Evolutionary conservation across 306 rosid genomes (phyloP), one percentile per base, ranked within the genome.

Genomic region (Rubus parviflorus): DNA sequence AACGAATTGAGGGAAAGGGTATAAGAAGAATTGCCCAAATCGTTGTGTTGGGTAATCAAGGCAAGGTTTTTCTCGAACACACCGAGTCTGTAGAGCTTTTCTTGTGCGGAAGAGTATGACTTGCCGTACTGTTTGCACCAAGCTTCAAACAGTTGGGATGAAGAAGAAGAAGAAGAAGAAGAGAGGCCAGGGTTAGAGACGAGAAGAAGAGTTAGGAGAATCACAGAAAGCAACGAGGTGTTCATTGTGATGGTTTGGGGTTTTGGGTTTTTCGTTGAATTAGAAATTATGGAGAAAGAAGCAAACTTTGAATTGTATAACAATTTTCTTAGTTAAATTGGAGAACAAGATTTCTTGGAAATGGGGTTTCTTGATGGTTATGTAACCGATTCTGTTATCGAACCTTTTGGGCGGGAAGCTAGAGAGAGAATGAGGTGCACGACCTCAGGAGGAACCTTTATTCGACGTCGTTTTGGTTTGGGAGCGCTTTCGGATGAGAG

Each of bases 1-100:
- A 87, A 90, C 64, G 90, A 86, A 83, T 93, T 93, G 68, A 93
- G 89, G 49, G 94, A 90, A 38, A 91, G 96, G 45, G 88, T 81
- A 62, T 80, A 90, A 74, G 80, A 79, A 8, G 90, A 88, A 86
- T 88, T 83, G 7, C 64, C 81, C 64, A 77, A 14, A 54, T 73
- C 43, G 52, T 93, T 93, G 79, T 91, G 94, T 47, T 65, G 64
- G 38, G 78, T 19, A 65, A 91, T 86, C 25, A 86, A 93, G 43
- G 68, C 91, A 30, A 83, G 75, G 74, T 91, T 93, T 54, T 90
- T 91, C 79, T 85, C 71, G 42, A 93, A 93, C 12, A 93, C 97
- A 2, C 80, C 66, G 68, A 88, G 56, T 82, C 94, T 86, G 79
- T 83, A 63, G 0, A 40, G 88, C 80, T 79, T 91, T 71, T 93